Base-by-base conservation (phyloP, 768 basidiomycete genomes). In the Lentinula sp. region DNA sequence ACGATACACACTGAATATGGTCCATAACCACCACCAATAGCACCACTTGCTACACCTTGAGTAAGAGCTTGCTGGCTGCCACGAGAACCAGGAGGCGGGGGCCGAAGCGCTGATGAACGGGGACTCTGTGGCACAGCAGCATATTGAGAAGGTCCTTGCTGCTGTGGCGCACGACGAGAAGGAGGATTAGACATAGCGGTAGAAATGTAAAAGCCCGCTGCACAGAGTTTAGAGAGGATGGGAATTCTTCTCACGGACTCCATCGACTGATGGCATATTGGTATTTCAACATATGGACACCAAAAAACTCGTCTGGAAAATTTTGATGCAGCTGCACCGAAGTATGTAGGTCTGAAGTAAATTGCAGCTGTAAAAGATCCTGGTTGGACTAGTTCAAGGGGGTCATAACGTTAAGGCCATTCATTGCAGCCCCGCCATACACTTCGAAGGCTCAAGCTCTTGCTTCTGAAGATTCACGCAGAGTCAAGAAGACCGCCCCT, bases 21-120 rank as follows among this genome's bases (percentile, higher is more conserved):
- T 10, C 92, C 92, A 77, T 93, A 93, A 16, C 84, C 85, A 28
- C 83, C 82, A 4, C 92, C 92, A 68, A 94, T 89, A 37, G 78
- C 76, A 7, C 91, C 92, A 34, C 80, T 87, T 0, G 89, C 90
- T n/a, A 93, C 90, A 50, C 89, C 87, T 64, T 84, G 86, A 9
- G 87, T 83, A 50, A 89, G 86, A 21, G 84, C 80, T 62, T 65
- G 65, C 61, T 69, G 73, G 45, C 68, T 64, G 7, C 58, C 45
- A 49, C 69, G 67, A 48, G 71, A 66, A 64, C 59, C 68, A 62
- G 69, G 32, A 28, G 65, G 70, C 37, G 74, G 64, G 1, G 66
- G 68, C 16, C 70, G 63, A 59, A 46, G 65, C 53, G 39, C 56
- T 61, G 65, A 65, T 70, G n/a, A 67, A 16, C 63, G 52, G 21